Evolutionary conservation across 2,329 filamentous ascomycete genomes (phyloP), one percentile per base, ranked within the genome.

Genomic region (Aureobasidium lini): DNA sequence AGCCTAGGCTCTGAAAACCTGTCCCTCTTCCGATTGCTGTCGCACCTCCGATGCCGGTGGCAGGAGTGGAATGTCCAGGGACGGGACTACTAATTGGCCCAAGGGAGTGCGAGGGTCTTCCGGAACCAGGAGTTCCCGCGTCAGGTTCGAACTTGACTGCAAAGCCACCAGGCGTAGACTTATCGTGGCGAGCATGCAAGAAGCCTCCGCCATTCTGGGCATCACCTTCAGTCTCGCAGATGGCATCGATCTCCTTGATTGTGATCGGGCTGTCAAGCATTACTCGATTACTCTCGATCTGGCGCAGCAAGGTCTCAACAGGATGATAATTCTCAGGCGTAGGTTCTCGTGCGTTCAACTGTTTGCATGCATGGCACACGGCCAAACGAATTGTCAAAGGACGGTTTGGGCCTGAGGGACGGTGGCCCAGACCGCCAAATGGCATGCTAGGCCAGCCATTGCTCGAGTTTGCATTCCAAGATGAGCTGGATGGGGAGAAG

Each of bases 221-320:
- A 67, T 88, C 95, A 60, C 94, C 94, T 70, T 96, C 90, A 0
- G 93, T 96, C 67, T 97, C 93, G 71, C 89, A 94, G 61, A 95
- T 87, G 60, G 89, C 85, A 40, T 93, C 79, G 66, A 97, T 80
- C 67, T 96, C 92, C 29, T 79, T 80, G 68, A 77, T 84, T 72
- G 64, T 67, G 78, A 71, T 77, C 84, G 66, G 76, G 70, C 79
- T 73, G 60, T 86, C 82, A 57, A 79, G 79, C 1, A 44, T 29
- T 36, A 76, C 76, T 57, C 85, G 84, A 32, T 89, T 79, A 58
- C 83, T 80, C 9, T 86, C 81, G 65, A 91, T 85, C 67, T 91
- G 80, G 32, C 75, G 76, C 36, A 84, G 77, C 49, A 89, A 80
- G 18, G 79, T 75, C 29, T 82, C 78, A 23, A 95, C 80, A 60